Evolutionary conservation across 176 grass and related monocot genomes (phyloP), one percentile per base, ranked within the genome.

Genomic region (Avena eriantha): DNA sequence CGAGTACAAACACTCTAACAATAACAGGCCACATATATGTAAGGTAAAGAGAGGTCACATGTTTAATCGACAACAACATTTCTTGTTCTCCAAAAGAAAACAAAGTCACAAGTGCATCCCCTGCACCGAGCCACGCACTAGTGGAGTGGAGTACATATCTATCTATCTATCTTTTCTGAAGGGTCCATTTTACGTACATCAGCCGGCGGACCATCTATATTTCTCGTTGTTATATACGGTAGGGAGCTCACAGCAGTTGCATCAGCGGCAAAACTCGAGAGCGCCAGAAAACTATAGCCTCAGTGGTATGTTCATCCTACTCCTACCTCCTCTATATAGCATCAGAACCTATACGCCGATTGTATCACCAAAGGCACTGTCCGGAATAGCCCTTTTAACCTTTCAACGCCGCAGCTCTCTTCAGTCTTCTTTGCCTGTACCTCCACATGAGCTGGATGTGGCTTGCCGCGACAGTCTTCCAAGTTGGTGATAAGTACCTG

Each of bases 401-500:
- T 86, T 15, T 54, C 65, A 68, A 78, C 51, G 65, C n/a, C 77
- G 86, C 87, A 43, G 80, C 70, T 47, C 89, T 73, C 70, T 79
- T 39, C 36, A 39, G 56, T 10, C 89, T 89, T 75, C 87, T 95
- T 68, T 89, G 89, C 69, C 88, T 72, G 45, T 95, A 90, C 74
- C 89, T 95, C 93, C 95, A 98, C n/a, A 74, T 83, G 8, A 86
- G 91, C 79, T 98, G 93, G 82, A 98, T 95, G 26, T 83, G 68
- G 15, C 72, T 82, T 23, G 93, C 95, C 22, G 95, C 95, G 26
- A 86, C 78, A 45, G 87, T 93, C 78, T 88, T 82, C 93, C 95
- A 98, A 78, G 92, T 95, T 0, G 90, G 91, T 22, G 93, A 98
- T 43, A 89, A 91, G 15, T 98, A 98, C 69, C 93, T 98, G 80